Evolutionary conservation across 306 rosid genomes (phyloP), one percentile per base, ranked within the genome.

Genomic region (Castanea sativa): DNA sequence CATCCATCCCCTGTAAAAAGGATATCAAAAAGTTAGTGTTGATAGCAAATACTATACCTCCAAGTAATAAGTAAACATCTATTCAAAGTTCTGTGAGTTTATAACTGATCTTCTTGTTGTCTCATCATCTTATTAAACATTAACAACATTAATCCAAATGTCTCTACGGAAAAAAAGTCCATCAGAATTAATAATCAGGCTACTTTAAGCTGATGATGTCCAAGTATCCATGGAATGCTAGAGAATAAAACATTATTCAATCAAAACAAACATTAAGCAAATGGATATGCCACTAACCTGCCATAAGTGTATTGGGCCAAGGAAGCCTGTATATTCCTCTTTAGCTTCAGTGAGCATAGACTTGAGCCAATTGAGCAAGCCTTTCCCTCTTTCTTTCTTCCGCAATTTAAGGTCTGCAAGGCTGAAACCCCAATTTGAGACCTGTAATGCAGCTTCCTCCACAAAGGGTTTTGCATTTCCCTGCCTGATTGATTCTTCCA

Each of bases 251-350:
- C 4, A 30, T n/a, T 12, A 32, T 27, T 18, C 6, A 12, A 67
- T 49, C 21, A 35, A 64, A 29, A 20, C 59, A 63, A 53, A 76
- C 10, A 52, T 9, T 10, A 41, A n/a, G 74, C 77, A 25, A 72
- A 76, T 55, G 76, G 76, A 72, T 81, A 84, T 57, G 79, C 29
- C 52, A 74, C 94, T 88, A 81, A 91, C 99, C 87, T 95, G 99
- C 98, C 99, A 95, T 87, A 92, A 85, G 75, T 95, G 99, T 83
- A 95, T 90, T 77, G 99, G 99, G 76, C 99, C 99, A 71, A 91
- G 90, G 88, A 95, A 95, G 74, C 99, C 99, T 0, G 52, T 85
- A 74, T 90, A 93, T 76, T 95, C 98, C 65, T 90, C 91, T 80
- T 79, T 83, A 70, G 73, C 87, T 84, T 86, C 92, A 29, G 68